phyloP scores from a whole-genome alignment of 352 stramenopile species.

The Phytophthora chlamydospora region DNA sequence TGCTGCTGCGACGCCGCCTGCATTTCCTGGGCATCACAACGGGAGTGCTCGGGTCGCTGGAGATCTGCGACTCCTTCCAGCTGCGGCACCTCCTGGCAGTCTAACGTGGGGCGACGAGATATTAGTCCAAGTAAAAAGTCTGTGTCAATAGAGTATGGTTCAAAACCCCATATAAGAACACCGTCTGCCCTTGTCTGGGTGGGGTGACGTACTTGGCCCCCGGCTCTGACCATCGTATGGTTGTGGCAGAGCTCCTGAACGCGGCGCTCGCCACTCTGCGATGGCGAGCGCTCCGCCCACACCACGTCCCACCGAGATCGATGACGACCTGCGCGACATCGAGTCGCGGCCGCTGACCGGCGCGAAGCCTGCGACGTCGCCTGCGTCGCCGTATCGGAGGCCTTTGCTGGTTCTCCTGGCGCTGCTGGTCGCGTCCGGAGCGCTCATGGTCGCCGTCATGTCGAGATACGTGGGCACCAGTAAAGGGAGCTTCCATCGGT shows the following conservation, averaged over 20 bases:
- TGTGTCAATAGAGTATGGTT: slow-evolving; percentile 7
- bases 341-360: slow-evolving; percentile 23
- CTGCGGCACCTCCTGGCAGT: slow-evolving; percentile 19
- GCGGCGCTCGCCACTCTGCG: neutral
- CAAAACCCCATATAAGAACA: neutral
- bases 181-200: neutral
- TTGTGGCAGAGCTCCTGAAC: slow-evolving; percentile 10
- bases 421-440: slow-evolving; percentile 17
- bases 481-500: slow-evolving; percentile 9
- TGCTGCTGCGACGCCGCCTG: slow-evolving; percentile 41
- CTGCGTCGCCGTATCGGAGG: slow-evolving; percentile 14
- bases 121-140: slow-evolving; percentile 1
- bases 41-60: slow-evolving; percentile 22
- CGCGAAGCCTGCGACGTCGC: neutral
- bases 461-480: slow-evolving; percentile 24
- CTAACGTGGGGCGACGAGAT: slow-evolving; percentile 4
- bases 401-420: slow-evolving; percentile 13
- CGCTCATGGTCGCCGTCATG: slow-evolving; percentile 21
- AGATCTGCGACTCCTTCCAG: slow-evolving; percentile 27
- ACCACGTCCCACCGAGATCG: slow-evolving; percentile 13
- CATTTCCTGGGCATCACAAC: slow-evolving; percentile 37
- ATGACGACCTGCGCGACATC: slow-evolving; percentile 18
- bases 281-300: slow-evolving; percentile 20
- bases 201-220: slow-evolving; percentile 12
- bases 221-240: slow-evolving; percentile 18